Evolutionary conservation across 2,329 filamentous ascomycete species (phyloP).

Genomic region (Pyricularia sp.): DNA sequence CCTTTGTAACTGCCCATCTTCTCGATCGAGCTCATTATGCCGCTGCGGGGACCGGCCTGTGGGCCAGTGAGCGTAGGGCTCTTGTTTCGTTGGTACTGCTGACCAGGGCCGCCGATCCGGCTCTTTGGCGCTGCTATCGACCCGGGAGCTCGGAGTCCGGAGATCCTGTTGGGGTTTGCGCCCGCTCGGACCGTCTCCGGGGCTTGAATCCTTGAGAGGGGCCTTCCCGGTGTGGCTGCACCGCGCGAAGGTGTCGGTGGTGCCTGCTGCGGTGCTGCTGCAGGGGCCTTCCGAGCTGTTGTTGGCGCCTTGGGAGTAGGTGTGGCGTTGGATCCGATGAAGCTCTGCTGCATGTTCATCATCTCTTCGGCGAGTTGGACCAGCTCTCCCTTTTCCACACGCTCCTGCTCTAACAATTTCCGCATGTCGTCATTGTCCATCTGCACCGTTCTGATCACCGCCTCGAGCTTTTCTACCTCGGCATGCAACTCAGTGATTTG

Average conservation of each 20-base stretch:
- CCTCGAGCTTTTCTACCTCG: slow-evolving; percentile 64
- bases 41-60: slow-evolving; percentile 40
- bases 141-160: slow-evolving; percentile 53
- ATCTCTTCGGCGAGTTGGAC: slow-evolving; percentile 78
- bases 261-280: slow-evolving; percentile 10
- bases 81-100: slow-evolving; percentile 32
- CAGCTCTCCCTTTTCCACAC: slow-evolving; percentile 75
- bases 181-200: background rate
- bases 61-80: slow-evolving; percentile 17
- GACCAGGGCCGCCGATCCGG: slow-evolving; percentile 31
- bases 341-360: slow-evolving; percentile 56
- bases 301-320: slow-evolving; percentile 9
- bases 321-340: slow-evolving; percentile 23
- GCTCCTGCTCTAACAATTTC: slow-evolving; percentile 59
- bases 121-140: slow-evolving; percentile 35
- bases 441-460: slow-evolving; percentile 61
- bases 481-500: slow-evolving; percentile 63
- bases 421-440: slow-evolving; percentile 59
- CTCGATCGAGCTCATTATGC: slow-evolving; percentile 80
- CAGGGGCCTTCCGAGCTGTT: slow-evolving; percentile 11
- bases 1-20: slow-evolving; percentile 64
- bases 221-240: slow-evolving; percentile 10
- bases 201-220: slow-evolving; percentile 12
- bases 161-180: slow-evolving; percentile 15
- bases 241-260: slow-evolving; percentile 13